Evolutionary conservation across 2,329 filamentous ascomycete genomes (phyloP), one percentile per base, ranked within the genome.

Genomic region (Sphaceloma murrayae): DNA sequence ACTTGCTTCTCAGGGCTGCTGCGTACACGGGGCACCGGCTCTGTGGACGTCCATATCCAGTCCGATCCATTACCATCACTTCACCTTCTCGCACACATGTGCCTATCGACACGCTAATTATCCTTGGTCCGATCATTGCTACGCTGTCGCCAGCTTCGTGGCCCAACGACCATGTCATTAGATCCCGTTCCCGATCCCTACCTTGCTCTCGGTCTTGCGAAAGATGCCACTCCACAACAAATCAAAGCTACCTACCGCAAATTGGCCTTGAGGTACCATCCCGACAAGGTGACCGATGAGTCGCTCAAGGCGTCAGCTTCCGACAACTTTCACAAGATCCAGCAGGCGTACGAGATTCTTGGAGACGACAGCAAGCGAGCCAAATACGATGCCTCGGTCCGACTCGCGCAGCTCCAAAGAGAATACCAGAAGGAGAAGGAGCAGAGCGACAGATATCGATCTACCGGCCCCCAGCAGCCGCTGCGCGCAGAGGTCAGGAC

Each of bases 181-280:
- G 60, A 64, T 39, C 55, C 70, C 48, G 64, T 75, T 22, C 72
- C 77, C 50, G 85, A 96, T 67, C 89, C 86, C 38, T 98, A 98
- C 58, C 75, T 80, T 54, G 76, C 89, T 44, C 77, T 98, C 6
- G 75, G 70, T 16, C 62, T 98, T 30, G 72, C 80, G 27, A 76
- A 77, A 49, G 68, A 75, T 43, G 87, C 87, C 10, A 84, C 82
- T 0, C 67, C 78, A 30, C 78, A 86, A 50, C 77, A 94, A 56
- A 75, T 98, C 66, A 95, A 93, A 62, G 78, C 77, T 13, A 86
- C 89, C 13, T 98, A 98, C 68, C 83, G 86, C 58, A 94, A 93
- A 61, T 78, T 82, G 40, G 91, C 91, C 3, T 71, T 98, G 48
- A 87, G 79, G 62, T 76, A 88, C 55, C 91, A 98, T 53, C 69